Evolutionary conservation across 345 rosid species (phyloP), one percentile per base, ranked within the genome.

Genomic region (Schrenkiella parvula): DNA sequence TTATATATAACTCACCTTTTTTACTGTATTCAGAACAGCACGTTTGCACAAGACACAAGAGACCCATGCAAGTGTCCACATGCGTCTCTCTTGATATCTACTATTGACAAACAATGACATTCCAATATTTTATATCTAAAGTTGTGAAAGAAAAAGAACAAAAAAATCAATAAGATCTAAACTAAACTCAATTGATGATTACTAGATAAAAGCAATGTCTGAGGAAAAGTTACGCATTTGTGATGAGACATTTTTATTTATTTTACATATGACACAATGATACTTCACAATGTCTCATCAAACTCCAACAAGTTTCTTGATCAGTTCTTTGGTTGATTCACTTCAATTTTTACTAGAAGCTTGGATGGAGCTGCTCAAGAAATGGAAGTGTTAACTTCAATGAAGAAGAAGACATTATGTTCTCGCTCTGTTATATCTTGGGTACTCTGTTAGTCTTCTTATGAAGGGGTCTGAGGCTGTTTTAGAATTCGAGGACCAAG

Each of bases 1-100:
- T 39, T n/a, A 5, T 34, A 28, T 1, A 28, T 41, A 31, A 31
- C 17, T 41, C 1, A 66, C 32, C 29, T 14, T 8, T 17, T 62
- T 38, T 14, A 65, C 32, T 22, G 37, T 32, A 21, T 37, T 34
- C n/a, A 50, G 46, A 64, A 4, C 22, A 38, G 44, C 69, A 67
- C 38, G 71, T 17, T 39, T 53, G 62, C 62, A 67, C 72, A 39
- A 67, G 62, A 53, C 62, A 67, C 62, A 26, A 39, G 71, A 51
- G 60, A 4, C 19, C 13, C 17, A 17, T 0, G 5, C 3, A 17
- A 10, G 5, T 38, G 37, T n/a, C 7, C 9, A 26, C 62, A 56
- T 56, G 41, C 11, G 4, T 18, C 42, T 28, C 53, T 21, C 25
- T 46, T 46, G 52, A 47, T 47, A 47, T 19, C 22, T 15, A 15